Base-by-base conservation (phyloP, 2,329 filamentous ascomycete species). In the Fusarium multiceps region DNA sequence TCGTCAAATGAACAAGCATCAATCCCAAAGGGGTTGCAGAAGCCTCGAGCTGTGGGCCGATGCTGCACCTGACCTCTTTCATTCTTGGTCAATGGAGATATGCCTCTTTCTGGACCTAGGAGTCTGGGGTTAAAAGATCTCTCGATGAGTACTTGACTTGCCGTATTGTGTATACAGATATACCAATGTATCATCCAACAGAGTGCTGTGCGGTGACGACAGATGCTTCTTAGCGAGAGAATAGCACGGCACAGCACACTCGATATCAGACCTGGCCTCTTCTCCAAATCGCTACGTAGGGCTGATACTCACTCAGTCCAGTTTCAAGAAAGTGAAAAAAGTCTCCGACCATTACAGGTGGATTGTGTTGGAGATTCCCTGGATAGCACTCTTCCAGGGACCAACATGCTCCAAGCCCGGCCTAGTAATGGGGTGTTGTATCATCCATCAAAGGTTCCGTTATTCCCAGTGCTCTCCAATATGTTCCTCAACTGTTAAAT, bases 41-140 rank as follows among this genome's bases (percentile, higher is more conserved):
- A 66, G 56, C 63, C 42, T 60, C 72, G 42, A 60, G 53, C 55
- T 73, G 72, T 75, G 73, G 73, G 72, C 70, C 73, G 30, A 27
- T 28, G 55, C 47, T 69, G 68, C 73, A 74, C 73, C 72, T 75
- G 73, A 75, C 73, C 72, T 68, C 56, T 50, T 59, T 32, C 28
- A 65, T 55, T 62, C 72, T 67, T 49, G 70, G 60, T 74, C 51
- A 60, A 63, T 69, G 72, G 73, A 65, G 63, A 64, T 73, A 73
- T 74, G 59, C 56, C 71, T 72, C 59, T 57, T 74, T 72, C 66
- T 59, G 69, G 68, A 69, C 34, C 55, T 63, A 34, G 49, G 54
- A 56, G 62, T 66, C 63, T 60, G 40, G 68, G 58, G 51, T 68
- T 55, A 57, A 51, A 55, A 49, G 54, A 72, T 70, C 34, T 63